These are phyloP conservation scores for Colletotrichum melonis DNA, from an alignment of 2,329 filamentous ascomycete genomes.

Conservation along the genomic window DNA sequence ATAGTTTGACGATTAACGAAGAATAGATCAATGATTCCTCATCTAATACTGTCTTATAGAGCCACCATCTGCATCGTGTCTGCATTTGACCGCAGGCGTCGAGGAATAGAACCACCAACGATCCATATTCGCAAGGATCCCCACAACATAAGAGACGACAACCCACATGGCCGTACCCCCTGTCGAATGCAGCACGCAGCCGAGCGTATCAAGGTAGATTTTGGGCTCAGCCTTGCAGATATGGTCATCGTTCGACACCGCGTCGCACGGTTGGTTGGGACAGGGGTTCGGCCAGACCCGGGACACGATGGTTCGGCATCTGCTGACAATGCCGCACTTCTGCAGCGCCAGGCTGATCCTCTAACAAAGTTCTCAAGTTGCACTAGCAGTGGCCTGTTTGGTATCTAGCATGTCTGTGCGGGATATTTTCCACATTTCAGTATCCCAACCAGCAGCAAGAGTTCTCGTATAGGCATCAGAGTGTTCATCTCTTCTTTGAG, in stretches of 20 bases:
- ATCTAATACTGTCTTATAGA: not conserved
- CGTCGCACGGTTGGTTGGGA: not conserved
- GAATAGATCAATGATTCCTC: not conserved
- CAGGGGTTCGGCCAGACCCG: constrained; percentile 9
- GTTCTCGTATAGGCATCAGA: not conserved
- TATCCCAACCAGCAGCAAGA: not conserved
- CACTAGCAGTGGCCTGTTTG: not conserved
- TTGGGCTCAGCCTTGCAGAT: constrained; percentile 7
- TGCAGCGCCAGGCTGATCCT: not conserved
- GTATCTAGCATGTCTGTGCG: not conserved
- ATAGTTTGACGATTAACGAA: constrained; percentile 28
- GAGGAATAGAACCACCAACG: not conserved
- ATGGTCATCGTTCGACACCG: constrained; percentile 1
- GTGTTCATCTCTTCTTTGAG: not conserved
- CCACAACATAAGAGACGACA: constrained; percentile 9
- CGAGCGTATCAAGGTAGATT: not conserved
- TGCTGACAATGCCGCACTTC: constrained; percentile 2
- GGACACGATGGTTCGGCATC: constrained; percentile 20
- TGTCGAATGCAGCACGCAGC: not conserved
- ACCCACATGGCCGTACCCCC: not conserved
- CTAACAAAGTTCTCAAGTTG: not conserved
- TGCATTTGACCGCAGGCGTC: not conserved
- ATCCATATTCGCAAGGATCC: not conserved
- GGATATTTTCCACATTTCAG: not conserved
- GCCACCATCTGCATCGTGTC: not conserved